These are phyloP conservation scores for Saturnispora quitensis DNA, from an alignment of 805 yeast species.

Conservation along the genomic window DNA sequence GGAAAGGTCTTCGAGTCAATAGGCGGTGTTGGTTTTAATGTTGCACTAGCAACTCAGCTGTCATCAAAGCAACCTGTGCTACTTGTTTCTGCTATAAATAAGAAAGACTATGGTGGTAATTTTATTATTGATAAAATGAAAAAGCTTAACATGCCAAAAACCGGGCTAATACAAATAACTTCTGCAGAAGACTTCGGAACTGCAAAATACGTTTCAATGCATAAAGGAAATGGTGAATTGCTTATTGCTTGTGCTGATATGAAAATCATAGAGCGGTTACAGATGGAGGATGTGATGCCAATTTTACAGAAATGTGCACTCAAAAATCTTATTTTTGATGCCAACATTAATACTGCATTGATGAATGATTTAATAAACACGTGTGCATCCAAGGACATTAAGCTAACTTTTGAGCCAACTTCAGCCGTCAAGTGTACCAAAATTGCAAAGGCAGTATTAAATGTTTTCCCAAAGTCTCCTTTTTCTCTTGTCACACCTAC, in stretches of 20 bases:
- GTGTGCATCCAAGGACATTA: constrained; percentile 18
- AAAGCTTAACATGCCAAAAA: constrained; percentile 22
- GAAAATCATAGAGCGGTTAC: constrained; percentile 51
- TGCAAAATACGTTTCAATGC: constrained; percentile 68
- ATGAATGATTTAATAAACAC: constrained; percentile 30
- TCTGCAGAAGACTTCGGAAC: constrained; percentile 29
- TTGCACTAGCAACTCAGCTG: constrained; percentile 44
- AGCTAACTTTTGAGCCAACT: constrained; percentile 66
- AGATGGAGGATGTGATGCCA: constrained; percentile 32
- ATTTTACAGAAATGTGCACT: constrained; percentile 39
- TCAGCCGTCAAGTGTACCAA: constrained; percentile 52
- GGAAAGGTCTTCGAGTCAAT: constrained; percentile 42
- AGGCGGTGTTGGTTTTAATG: constrained; percentile 84
- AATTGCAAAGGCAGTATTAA: constrained; percentile 30
- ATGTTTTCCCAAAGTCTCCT: constrained; percentile 39
- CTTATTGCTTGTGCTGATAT: constrained; percentile 78
- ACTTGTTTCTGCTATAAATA: constrained; percentile 51
- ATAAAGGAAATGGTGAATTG: constrained; percentile 51
- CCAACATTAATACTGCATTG: constrained; percentile 46
- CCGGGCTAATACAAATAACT: constrained; percentile 31
- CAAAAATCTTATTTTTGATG: constrained; percentile 49
- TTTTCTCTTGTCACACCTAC: constrained; percentile 61
- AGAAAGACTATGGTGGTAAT: constrained; percentile 43
- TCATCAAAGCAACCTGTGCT: constrained; percentile 21
- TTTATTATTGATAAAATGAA: constrained; percentile 28